Base-by-base conservation (phyloP, 2,329 filamentous ascomycete genomes). In the Penicillium sp. region DNA sequence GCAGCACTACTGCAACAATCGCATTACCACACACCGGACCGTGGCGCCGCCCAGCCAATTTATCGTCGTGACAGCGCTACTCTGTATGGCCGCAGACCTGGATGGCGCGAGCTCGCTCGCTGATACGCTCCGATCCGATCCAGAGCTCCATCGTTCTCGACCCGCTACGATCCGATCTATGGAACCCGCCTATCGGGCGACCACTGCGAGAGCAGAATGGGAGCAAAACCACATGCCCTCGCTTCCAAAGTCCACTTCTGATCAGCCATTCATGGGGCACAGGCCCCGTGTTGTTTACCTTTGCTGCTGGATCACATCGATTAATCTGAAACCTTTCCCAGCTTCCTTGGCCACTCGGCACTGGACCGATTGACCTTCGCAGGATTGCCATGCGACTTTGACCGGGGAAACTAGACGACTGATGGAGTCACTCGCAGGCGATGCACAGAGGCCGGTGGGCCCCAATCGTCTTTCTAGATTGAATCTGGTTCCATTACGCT, bases 131-230 rank as follows among this genome's bases (percentile, higher is more conserved):
- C 7, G 4, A 19, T 3, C 20, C 8, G 6, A n/a, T 6, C 14
- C 32, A 23, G 29, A 36, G 45, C 40, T 43, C 46, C 50, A 47
- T 41, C 37, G 46, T 47, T 52, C 46, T 17, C 25, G 27, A 14
- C 19, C 42, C 38, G 19, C 32, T 32, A 33, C 40, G 45, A 53
- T 54, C 50, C 43, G 48, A 54, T 54, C 50, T 41, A 50, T 55
- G 39, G 13, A 20, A 4, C 19, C 23, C 25, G 14, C 28, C 37
- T 28, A 30, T 39, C 29, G 15, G 23, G 19, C 23, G 20, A 20
- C 20, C n/a, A n/a, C 36, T 17, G 19, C 20, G 19, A 38, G 4
- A 29, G 15, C 5, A 28, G 28, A 39, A 28, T 33, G 18, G 21
- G n/a, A 17, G 4, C 9, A n/a, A 4, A 29, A 15, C 21, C 19